Percentiles rank a stretch among this genome's conserved stretches.
These are phyloP conservation scores for Adansonia rubrostipa DNA, from an alignment of 441 rosid species.

Conservation along the genomic window DNA sequence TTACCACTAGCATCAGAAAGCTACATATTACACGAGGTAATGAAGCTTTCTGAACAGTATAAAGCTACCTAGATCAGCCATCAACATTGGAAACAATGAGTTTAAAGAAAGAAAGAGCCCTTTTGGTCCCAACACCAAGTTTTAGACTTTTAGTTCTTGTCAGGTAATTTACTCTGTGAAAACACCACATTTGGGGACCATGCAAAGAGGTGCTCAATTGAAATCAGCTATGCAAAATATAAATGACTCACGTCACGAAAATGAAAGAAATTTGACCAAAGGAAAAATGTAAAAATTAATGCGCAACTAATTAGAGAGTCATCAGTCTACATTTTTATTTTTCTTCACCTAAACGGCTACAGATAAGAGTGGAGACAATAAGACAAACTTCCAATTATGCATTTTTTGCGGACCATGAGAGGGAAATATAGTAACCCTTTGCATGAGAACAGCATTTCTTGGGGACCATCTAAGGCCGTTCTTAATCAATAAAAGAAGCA, in stretches of 20 bases:
- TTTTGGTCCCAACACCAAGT: conserved; percentile 10
- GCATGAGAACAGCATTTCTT: background rate
- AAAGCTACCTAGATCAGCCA: background rate
- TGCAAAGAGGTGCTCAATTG: background rate
- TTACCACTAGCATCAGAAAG: conserved; percentile 12
- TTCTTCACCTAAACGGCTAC: background rate
- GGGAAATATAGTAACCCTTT: background rate
- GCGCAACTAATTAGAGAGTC: background rate
- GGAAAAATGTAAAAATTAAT: background rate
- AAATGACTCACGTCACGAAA: conserved; percentile 6
- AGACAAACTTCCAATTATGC: background rate
- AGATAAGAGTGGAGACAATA: background rate
- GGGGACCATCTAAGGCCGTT: background rate
- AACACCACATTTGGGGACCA: conserved; percentile 2
- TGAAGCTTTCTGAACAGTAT: background rate
- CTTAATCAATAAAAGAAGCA: background rate
- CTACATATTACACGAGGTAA: background rate
- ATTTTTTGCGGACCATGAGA: background rate
- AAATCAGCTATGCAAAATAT: background rate
- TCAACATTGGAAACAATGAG: background rate
- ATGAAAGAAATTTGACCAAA: background rate
- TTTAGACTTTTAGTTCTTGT: background rate
- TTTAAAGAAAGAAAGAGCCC: background rate
- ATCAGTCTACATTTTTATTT: background rate
- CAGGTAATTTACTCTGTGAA: background rate